Percentiles rank a stretch among this genome's conserved stretches.
Conservation (phyloP, 495 filamentous ascomycete genomes). For the Entonaema liquescens region DNA sequence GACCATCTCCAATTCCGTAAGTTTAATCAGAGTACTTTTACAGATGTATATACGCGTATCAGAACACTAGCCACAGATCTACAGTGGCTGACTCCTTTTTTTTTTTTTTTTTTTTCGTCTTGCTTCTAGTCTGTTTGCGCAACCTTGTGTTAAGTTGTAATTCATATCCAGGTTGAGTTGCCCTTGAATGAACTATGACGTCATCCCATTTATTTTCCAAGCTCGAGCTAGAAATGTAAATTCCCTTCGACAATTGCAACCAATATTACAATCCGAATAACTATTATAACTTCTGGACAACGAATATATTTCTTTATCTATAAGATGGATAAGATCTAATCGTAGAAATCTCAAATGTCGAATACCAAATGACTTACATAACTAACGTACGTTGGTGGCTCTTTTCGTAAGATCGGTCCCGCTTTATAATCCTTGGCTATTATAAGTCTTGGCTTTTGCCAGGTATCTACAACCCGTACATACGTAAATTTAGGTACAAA, state of each 20-base stretch:
- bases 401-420: constrained; percentile 3
- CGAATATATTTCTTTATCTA: too few species aligned
- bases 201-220: too few species aligned
- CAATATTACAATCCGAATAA: too few species aligned
- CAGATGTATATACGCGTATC: neutral
- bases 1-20: neutral
- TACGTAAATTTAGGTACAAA: neutral
- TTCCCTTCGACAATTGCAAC: too few species aligned
- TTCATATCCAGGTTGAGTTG: too few species aligned
- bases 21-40: too few species aligned
- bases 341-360: neutral
- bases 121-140: too few species aligned
- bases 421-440: neutral
- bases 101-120: too few species aligned
- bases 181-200: too few species aligned
- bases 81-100: neutral
- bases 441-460: neutral
- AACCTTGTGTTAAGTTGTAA: too few species aligned
- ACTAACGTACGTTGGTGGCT: neutral
- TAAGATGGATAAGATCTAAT: neutral
- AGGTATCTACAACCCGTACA: neutral
- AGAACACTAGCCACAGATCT: neutral
- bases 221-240: too few species aligned
- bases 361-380: constrained; percentile 4
- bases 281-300: too few species aligned